Evolutionary conservation across 306 rosid genomes (phyloP).

Genomic region (Dryas octopetala): DNA sequence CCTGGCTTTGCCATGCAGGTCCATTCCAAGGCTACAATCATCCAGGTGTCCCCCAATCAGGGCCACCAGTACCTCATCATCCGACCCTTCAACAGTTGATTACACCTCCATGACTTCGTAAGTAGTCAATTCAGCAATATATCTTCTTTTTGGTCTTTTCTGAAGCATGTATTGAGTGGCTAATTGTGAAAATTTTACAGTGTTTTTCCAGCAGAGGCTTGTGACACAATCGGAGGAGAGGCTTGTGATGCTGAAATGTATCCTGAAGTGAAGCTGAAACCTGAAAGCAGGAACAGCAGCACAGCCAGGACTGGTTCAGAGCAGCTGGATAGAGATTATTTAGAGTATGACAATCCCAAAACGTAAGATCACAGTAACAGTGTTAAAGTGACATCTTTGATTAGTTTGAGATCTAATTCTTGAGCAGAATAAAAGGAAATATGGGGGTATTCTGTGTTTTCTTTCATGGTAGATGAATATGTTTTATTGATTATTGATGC

Average conservation of each 20-base stretch:
- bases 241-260: conserved; percentile 46
- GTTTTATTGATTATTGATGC: conserved; percentile 10
- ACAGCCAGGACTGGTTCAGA: conserved; percentile 17
- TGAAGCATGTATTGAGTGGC: too few species aligned
- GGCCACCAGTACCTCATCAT: conserved; percentile 15
- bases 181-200: conserved; percentile 7
- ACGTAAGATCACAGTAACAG: conserved; percentile 30
- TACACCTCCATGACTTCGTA: conserved; percentile 45
- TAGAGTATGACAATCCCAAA: conserved; percentile 42
- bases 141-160: background rate
- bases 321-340: conserved; percentile 39
- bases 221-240: conserved; percentile 50
- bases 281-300: conserved; percentile 13
- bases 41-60: conserved; percentile 21
- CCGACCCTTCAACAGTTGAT: conserved; percentile 33
- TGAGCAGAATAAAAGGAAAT: too few species aligned
- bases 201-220: conserved; percentile 52
- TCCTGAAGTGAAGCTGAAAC: conserved; percentile 47
- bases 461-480: background rate
- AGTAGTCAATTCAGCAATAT: background rate
- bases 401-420: background rate
- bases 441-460: background rate
- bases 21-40: conserved; percentile 23
- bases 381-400: background rate
- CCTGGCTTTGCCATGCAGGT: conserved; percentile 23